Percentiles rank a stretch among this genome's conserved stretches.
Conservation (phyloP, 768 basidiomycete species). For the Termitomyces sp. region DNA sequence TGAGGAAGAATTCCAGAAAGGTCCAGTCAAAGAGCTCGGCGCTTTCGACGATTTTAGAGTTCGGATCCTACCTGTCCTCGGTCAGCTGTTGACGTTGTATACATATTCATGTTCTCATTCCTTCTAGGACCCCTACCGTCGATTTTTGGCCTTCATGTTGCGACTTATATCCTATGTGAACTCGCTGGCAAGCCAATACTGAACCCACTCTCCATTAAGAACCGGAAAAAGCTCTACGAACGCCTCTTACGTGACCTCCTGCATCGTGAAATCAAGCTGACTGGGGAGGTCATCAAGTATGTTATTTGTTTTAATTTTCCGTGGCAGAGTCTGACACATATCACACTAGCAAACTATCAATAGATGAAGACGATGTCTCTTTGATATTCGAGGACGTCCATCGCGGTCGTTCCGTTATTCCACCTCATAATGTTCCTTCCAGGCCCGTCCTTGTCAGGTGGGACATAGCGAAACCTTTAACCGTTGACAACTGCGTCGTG, state of each 20-base stretch:
- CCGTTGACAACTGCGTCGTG: constrained; percentile 80
- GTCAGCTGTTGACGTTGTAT: constrained; percentile 28
- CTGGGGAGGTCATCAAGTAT: constrained; percentile 56
- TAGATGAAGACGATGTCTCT: constrained; percentile 79
- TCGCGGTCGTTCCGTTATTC: constrained; percentile 71
- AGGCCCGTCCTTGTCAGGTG: constrained; percentile 78
- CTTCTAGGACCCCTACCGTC: constrained; percentile 70
- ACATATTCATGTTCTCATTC: neutral
- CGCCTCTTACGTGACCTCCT: constrained; percentile 73
- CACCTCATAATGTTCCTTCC: constrained; percentile 70
- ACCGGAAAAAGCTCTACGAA: constrained; percentile 79
- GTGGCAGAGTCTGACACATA: neutral
- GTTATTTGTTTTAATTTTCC: constrained; percentile 17
- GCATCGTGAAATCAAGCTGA: constrained; percentile 65
- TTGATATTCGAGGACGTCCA: constrained; percentile 86
- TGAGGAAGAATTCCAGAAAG: constrained; percentile 89
- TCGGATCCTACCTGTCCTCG: constrained; percentile 88
- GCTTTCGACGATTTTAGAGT: constrained; percentile 93
- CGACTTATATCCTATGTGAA: constrained; percentile 84
- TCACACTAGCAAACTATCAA: constrained; percentile 56
- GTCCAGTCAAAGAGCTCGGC: constrained; percentile 82
- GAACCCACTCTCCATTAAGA: constrained; percentile 84
- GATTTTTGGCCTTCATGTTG: constrained; percentile 87
- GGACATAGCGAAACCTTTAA: constrained; percentile 61
- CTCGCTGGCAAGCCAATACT: constrained; percentile 78